A percentile compares a stretch with the other conserved stretches of the same genome.
Conservation (phyloP, 345 rosid species). For the Populus nigra region DNA sequence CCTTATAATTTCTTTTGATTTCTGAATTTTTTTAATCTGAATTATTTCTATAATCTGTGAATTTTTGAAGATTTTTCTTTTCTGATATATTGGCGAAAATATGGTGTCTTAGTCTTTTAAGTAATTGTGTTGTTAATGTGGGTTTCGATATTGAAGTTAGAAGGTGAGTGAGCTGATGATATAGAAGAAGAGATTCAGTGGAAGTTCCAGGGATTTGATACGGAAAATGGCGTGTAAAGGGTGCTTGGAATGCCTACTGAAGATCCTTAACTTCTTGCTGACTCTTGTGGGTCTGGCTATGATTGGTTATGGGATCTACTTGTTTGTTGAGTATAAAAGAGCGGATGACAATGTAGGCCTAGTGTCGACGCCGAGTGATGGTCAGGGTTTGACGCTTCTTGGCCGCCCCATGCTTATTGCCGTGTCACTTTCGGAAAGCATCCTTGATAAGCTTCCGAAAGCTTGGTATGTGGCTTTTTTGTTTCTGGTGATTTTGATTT, state of each 20-base stretch:
- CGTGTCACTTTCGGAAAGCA: conserved; percentile 48
- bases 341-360: conserved; percentile 29
- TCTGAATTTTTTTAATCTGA: neutral
- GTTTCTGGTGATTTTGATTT: conserved; percentile 1
- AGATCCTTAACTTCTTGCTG: conserved; percentile 76
- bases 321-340: conserved; percentile 68
- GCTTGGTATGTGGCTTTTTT: conserved; percentile 62
- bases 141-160: conserved; percentile 7
- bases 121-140: neutral
- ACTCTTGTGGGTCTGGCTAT: conserved; percentile 79
- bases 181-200: neutral
- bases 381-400: conserved; percentile 38
- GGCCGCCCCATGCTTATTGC: conserved; percentile 89
- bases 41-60: neutral
- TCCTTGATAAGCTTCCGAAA: conserved; percentile 65
- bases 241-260: conserved; percentile 72
- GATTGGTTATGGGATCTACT: conserved; percentile 93
- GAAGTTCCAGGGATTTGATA: neutral
- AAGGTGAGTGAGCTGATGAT: conserved; percentile 8
- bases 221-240: conserved; percentile 75
- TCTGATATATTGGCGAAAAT: neutral
- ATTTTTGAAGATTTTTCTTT: neutral
- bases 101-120: neutral
- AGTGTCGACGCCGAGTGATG: conserved; percentile 29
- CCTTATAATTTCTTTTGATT: neutral